Conservation (phyloP, 306 rosid species). For the Oemleria cerasiformis region DNA sequence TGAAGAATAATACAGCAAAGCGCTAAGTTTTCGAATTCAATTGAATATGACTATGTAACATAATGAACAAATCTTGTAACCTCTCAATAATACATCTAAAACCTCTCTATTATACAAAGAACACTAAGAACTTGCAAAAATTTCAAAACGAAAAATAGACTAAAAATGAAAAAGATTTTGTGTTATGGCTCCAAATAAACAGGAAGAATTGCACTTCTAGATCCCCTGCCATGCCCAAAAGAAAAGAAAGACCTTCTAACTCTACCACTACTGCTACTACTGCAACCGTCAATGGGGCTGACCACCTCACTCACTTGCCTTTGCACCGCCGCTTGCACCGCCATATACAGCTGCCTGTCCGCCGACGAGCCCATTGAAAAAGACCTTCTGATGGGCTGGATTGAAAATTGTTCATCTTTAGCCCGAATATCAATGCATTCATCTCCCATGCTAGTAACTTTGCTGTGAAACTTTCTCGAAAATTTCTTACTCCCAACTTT, state of each 20-base stretch:
- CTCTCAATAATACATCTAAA: slow-evolving; percentile 47
- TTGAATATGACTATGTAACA: slow-evolving; percentile 45
- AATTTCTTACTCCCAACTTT: slow-evolving; percentile 34
- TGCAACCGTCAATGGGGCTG: slow-evolving; percentile 53
- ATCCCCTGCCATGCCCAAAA: slow-evolving; percentile 74
- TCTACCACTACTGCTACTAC: slow-evolving; percentile 37
- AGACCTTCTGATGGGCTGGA: slow-evolving; percentile 87
- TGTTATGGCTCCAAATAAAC: slow-evolving; percentile 53
- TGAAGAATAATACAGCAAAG: neutral
- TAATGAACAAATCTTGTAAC: slow-evolving; percentile 43
- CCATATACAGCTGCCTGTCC: slow-evolving; percentile 69
- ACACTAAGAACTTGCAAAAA: slow-evolving; percentile 27
- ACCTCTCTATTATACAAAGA: slow-evolving; percentile 30
- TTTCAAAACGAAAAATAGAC: neutral
- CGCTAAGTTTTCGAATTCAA: slow-evolving; percentile 22
- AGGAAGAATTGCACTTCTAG: slow-evolving; percentile 65
- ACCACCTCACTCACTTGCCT: slow-evolving; percentile 34
- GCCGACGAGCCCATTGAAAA: slow-evolving; percentile 89
- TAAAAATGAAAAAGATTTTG: neutral
- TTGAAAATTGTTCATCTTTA: slow-evolving; percentile 68
- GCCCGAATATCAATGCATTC: slow-evolving; percentile 75
- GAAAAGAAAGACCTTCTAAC: slow-evolving; percentile 73
- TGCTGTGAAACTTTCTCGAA: slow-evolving; percentile 45
- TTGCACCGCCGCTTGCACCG: slow-evolving; percentile 68
- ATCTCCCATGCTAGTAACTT: slow-evolving; percentile 83